A percentile compares a stretch with the other conserved stretches of the same genome.
phyloP scores from a whole-genome alignment of 2,329 filamentous ascomycete species.

The Colletotrichum limetticola region DNA sequence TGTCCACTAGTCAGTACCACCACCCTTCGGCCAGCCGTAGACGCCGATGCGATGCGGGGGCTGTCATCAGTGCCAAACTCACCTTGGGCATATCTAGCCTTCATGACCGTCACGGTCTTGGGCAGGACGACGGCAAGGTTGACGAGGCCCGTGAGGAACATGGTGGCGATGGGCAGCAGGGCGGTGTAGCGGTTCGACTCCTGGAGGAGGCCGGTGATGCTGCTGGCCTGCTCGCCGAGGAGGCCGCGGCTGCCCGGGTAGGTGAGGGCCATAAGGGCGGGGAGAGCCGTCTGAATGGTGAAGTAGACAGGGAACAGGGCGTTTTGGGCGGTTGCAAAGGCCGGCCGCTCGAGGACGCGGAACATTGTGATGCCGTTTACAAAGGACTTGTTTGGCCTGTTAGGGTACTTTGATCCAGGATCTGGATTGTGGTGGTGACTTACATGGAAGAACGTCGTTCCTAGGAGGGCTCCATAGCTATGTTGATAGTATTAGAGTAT shows the following conservation, averaged over 20 bases:
- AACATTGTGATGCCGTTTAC: constrained; percentile 79
- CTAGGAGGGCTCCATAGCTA: constrained; percentile 89
- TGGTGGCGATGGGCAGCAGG: constrained; percentile 74
- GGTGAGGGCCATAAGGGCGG: constrained; percentile 79
- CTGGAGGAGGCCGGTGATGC: constrained; percentile 67
- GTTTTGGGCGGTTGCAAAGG: constrained; percentile 84
- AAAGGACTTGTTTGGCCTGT: constrained; percentile 69
- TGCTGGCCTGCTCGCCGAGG: constrained; percentile 54
- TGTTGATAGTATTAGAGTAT: constrained; percentile 23
- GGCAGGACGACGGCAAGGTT: constrained; percentile 82
- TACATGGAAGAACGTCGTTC: constrained; percentile 88
- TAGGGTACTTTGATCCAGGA: too few species aligned
- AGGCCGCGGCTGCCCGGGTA: constrained; percentile 72
- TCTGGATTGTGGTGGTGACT: not conserved
- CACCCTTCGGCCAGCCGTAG: too few species aligned
- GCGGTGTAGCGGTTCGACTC: constrained; percentile 71
- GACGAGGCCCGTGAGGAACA: constrained; percentile 75
- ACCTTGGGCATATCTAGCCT: constrained; percentile 83
- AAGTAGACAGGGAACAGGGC: constrained; percentile 92
- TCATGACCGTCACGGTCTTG: constrained; percentile 79
- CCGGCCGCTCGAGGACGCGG: constrained; percentile 78
- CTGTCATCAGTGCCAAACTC: constrained; percentile 29
- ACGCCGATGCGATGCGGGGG: too few species aligned
- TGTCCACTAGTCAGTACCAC: not conserved
- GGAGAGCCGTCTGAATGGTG: constrained; percentile 80